Conservation (phyloP, 2,329 filamentous ascomycete genomes). For the Claviceps digitariae region DNA sequence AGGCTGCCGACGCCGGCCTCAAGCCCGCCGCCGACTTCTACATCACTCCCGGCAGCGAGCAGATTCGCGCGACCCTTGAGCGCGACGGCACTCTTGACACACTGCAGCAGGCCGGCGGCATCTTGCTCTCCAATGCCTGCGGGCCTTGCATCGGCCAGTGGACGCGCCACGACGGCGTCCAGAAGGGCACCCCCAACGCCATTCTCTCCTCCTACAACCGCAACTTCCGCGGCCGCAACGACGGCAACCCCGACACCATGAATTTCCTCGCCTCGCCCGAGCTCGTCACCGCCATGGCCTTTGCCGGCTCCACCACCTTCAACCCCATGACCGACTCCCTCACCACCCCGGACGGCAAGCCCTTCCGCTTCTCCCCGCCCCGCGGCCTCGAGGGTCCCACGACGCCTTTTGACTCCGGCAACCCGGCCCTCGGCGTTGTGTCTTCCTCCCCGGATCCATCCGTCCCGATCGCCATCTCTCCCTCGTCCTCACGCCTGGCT, state of each 20-base stretch:
- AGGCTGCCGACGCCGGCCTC: slow-evolving; percentile 77
- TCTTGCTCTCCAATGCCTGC: slow-evolving; percentile 88
- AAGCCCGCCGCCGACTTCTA: slow-evolving; percentile 87
- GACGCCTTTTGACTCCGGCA: slow-evolving; percentile 62
- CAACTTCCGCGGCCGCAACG: slow-evolving; percentile 94
- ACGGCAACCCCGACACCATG: slow-evolving; percentile 93
- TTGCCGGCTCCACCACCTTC: slow-evolving; percentile 84
- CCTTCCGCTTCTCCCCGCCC: slow-evolving; percentile 76
- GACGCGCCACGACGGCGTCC: slow-evolving; percentile 75
- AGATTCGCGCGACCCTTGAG: slow-evolving; percentile 88
- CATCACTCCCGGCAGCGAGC: slow-evolving; percentile 91
- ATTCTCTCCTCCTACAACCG: slow-evolving; percentile 97
- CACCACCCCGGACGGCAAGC: slow-evolving; percentile 61
- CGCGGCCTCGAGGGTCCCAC: slow-evolving; percentile 52
- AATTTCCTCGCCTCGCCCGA: slow-evolving; percentile 97
- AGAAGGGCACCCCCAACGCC: slow-evolving; percentile 79
- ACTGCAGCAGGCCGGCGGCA: slow-evolving; percentile 74
- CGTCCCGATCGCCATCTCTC: slow-evolving; percentile 64
- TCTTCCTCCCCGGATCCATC: slow-evolving; percentile 58
- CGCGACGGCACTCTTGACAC: slow-evolving; percentile 77
- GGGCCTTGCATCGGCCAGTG: slow-evolving; percentile 91
- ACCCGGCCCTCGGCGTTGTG: slow-evolving; percentile 58
- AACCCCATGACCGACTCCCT: slow-evolving; percentile 87
- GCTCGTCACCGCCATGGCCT: slow-evolving; percentile 91
- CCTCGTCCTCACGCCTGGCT: slow-evolving; percentile 80